Evolutionary conservation across 176 grass and related monocot genomes (phyloP).

Genomic region (Saccharum officinarum): DNA sequence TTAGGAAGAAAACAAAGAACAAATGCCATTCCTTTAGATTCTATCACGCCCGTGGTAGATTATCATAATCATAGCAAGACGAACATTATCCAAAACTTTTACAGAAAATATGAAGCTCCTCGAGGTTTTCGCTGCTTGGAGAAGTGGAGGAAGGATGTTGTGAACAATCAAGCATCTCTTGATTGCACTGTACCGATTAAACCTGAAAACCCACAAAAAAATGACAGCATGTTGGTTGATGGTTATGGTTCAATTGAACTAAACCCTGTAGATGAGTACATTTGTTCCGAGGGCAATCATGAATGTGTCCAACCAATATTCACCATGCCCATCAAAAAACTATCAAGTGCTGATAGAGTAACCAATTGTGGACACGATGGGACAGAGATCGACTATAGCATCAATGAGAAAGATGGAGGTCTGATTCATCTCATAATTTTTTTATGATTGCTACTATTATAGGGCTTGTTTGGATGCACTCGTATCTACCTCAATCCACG

Average conservation of each 20-base stretch:
- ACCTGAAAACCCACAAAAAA: slow-evolving; percentile 14
- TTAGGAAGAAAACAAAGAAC: slow-evolving; percentile 30
- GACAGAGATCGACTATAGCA: slow-evolving; percentile 2
- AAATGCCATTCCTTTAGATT: slow-evolving; percentile 1
- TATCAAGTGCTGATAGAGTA: slow-evolving; percentile 14
- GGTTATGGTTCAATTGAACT: slow-evolving; percentile 3
- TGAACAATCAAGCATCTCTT: slow-evolving; percentile 6
- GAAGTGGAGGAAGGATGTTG: slow-evolving; percentile 25
- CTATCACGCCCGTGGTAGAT: neutral
- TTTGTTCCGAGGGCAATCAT: neutral
- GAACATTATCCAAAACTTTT: neutral
- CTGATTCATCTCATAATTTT: neutral
- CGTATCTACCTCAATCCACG: neutral
- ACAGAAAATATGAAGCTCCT: slow-evolving; percentile 30
- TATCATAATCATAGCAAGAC: neutral
- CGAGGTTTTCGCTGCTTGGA: slow-evolving; percentile 40
- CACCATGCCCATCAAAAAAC: neutral
- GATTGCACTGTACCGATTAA: slow-evolving; percentile 20
- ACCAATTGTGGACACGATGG: neutral
- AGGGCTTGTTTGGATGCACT: neutral
- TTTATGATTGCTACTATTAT: neutral
- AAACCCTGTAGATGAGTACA: neutral
- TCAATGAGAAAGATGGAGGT: slow-evolving; percentile 29
- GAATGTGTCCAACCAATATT: slow-evolving; percentile 17
- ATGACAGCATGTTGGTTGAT: neutral